Evolutionary conservation across 495 filamentous ascomycete species (phyloP), one percentile per base, ranked within the genome.

Genomic region (Hyaloscypha bicolor): DNA sequence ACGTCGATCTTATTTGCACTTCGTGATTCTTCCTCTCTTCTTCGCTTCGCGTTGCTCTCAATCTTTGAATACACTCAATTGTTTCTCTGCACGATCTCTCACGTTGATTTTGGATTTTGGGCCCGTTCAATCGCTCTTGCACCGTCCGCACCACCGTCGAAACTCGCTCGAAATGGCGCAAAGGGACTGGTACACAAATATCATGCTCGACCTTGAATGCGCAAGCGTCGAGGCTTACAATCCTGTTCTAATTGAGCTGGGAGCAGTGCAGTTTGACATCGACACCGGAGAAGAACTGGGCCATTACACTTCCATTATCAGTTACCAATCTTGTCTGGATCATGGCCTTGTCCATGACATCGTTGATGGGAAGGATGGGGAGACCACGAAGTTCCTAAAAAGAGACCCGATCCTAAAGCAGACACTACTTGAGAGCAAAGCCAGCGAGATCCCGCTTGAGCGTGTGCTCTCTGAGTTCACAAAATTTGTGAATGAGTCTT

Each of bases 131-230:
- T 25, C 25, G 25, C 25, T 25, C 25, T 25, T 25, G 25, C 25
- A 25, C 25, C 25, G 25, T 25, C 1, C 25, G 25, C 6, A 12
- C 8, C 35, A 37, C 35, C 35, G 3, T 48, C 42, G 35, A 12
- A 48, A 12, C 16, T 48, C 4, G 42, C 35, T 42, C 63, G 56
- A 65, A n/a, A 66, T 66, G 64, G 30, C 16, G 56, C 56, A 37
- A 30, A 60, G 53, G 32, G 57, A 66, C 56, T 53, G 32, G n/a
- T 42, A 66, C 45, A 66, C 64, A 37, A 66, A 66, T 42, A 66
- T 66, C 33, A 66, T 66, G 64, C 64, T 66, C 14, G 64, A 66
- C 35, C 32, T 66, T 12, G 64, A 66, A 55, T 61, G 56, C 42
- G 21, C 57, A 4, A 14, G 16, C 9, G 29, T 45, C 16, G 19